phyloP scores from a whole-genome alignment of 179 eudicot genomes.

The Beta corolliflora region DNA sequence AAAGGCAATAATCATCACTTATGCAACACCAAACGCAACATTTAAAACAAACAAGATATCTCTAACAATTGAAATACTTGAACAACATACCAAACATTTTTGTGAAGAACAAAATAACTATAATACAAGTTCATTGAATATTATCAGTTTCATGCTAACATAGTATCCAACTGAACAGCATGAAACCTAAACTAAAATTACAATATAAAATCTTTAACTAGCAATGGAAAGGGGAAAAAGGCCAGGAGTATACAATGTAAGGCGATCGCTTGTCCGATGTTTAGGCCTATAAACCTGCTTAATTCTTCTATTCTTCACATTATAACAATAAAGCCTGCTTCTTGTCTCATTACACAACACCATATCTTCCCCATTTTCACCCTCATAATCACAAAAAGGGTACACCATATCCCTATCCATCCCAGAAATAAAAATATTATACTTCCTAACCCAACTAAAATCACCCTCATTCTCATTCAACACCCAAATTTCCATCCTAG shows the following conservation, averaged over 20 bases:
- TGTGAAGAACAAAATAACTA: no score
- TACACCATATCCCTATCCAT: slow-evolving; percentile 33
- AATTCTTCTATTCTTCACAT: slow-evolving; percentile 29
- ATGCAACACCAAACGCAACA: no score
- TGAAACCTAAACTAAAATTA: not conserved
- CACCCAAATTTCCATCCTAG: slow-evolving; percentile 38
- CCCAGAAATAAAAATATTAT: slow-evolving; percentile 35
- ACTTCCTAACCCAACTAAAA: slow-evolving; percentile 36
- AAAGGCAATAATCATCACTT: no score
- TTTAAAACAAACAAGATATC: no score
- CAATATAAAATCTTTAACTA: not conserved
- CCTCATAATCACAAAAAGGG: slow-evolving; percentile 34
- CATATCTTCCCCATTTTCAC: slow-evolving; percentile 26
- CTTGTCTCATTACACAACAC: slow-evolving; percentile 34
- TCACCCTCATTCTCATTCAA: slow-evolving; percentile 17
- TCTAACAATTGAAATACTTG: no score
- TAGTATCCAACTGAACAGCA: not conserved
- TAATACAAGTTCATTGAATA: no score
- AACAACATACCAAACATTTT: no score
- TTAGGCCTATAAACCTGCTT: slow-evolving; percentile 33
- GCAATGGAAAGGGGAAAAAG: slow-evolving; percentile 30
- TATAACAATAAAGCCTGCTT: slow-evolving; percentile 34
- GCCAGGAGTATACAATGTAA: slow-evolving; percentile 33
- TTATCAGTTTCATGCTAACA: not conserved
- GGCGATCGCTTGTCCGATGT: slow-evolving; percentile 22